Evolutionary conservation across 805 yeast genomes (phyloP).

Genomic region (Yarrowia hollandica): DNA sequence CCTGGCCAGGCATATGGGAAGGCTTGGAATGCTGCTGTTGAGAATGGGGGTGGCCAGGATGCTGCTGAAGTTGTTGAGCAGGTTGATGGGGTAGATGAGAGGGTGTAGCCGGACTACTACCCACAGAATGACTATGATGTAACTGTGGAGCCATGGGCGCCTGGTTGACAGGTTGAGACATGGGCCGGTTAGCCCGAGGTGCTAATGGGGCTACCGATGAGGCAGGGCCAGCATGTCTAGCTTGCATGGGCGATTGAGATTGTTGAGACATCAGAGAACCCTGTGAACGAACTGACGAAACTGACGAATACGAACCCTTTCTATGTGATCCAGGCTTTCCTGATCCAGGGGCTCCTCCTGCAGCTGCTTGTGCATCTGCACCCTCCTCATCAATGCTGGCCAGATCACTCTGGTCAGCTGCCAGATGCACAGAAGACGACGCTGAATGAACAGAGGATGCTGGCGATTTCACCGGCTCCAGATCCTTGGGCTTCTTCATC

Average conservation of each 20-base stretch:
- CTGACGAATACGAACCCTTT: slow-evolving; percentile 23
- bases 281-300: slow-evolving; percentile 12
- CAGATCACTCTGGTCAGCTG: slow-evolving; percentile 13
- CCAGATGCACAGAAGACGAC: slow-evolving; percentile 1
- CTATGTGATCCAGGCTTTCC: background rate
- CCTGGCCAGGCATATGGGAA: slow-evolving; percentile 8
- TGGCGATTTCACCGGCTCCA: background rate
- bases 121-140: slow-evolving; percentile 3
- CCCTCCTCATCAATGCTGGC: slow-evolving; percentile 25
- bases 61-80: background rate
- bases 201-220: slow-evolving; percentile 12
- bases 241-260: slow-evolving; percentile 19
- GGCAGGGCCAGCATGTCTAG: background rate
- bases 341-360: background rate
- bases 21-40: background rate
- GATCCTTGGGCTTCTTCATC: slow-evolving; percentile 8
- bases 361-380: background rate
- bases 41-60: background rate
- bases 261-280: background rate
- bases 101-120: slow-evolving; percentile 2
- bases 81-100: background rate
- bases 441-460: slow-evolving; percentile 16
- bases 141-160: background rate
- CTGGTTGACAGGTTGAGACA: slow-evolving; percentile 15
- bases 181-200: background rate